A percentile compares a stretch with the other conserved stretches of the same genome.
Conservation (phyloP, 805 yeast genomes). For the Jamesozyma gamospora region DNA sequence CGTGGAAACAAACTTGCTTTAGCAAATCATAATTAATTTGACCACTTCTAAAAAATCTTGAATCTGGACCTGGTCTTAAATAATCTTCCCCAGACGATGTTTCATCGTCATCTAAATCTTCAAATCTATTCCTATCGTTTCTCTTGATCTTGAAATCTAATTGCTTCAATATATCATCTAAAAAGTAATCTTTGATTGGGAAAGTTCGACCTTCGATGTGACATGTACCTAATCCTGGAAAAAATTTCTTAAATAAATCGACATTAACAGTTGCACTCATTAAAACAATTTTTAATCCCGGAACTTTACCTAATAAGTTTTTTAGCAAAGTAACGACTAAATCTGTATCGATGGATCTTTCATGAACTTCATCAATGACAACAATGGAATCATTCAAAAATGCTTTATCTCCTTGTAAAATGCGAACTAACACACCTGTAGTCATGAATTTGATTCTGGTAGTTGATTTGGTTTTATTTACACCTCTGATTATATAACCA, state of each 20-base stretch:
- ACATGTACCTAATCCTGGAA: constrained; percentile 48
- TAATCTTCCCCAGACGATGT: constrained; percentile 28
- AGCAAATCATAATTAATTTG: constrained; percentile 69
- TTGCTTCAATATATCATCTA: constrained; percentile 53
- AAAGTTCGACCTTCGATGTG: constrained; percentile 92
- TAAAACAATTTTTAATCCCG: constrained; percentile 55
- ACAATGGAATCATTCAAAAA: constrained; percentile 51
- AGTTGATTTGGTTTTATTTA: constrained; percentile 46
- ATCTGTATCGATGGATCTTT: constrained; percentile 85
- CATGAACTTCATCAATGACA: constrained; percentile 94
- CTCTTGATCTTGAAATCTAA: constrained; percentile 46
- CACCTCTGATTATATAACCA: constrained; percentile 89
- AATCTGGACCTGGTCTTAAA: constrained; percentile 51
- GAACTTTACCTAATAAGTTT: constrained; percentile 37
- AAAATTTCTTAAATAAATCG: constrained; percentile 55
- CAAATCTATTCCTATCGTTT: constrained; percentile 10
- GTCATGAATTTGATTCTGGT: constrained; percentile 85
- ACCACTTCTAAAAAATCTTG: constrained; percentile 55
- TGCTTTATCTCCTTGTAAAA: constrained; percentile 48
- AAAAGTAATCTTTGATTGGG: constrained; percentile 70
- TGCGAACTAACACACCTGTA: constrained; percentile 81
- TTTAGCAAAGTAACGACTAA: constrained; percentile 70
- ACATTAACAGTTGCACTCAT: constrained; percentile 94
- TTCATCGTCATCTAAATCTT: constrained; percentile 15
- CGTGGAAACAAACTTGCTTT: constrained; percentile 40